phyloP scores from a whole-genome alignment of 2,329 filamentous ascomycete genomes.

The Colletotrichum sp. region DNA sequence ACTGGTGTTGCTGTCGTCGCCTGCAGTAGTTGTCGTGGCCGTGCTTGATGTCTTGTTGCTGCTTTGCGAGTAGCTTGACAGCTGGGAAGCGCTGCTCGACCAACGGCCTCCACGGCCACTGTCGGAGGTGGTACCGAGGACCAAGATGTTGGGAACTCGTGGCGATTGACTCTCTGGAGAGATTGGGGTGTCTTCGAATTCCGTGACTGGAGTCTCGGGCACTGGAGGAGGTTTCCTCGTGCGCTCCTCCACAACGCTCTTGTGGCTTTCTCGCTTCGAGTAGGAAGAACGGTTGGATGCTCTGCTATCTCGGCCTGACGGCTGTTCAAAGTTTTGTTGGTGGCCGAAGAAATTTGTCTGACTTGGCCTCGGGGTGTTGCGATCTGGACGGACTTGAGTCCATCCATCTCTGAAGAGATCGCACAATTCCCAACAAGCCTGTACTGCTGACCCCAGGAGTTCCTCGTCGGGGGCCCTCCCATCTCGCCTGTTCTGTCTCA shows the following conservation, averaged over 20 bases:
- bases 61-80: conserved; percentile 80
- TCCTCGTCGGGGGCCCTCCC: conserved; percentile 79
- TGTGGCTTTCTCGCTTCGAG: conserved; percentile 59
- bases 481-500: conserved; percentile 82
- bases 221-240: conserved; percentile 54
- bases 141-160: conserved; percentile 84
- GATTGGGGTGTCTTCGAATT: conserved; percentile 89
- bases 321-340: conserved; percentile 52
- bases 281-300: conserved; percentile 56
- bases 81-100: conserved; percentile 80
- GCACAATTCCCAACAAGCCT: conserved; percentile 93
- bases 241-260: conserved; percentile 54
- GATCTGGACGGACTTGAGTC: conserved; percentile 85
- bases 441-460: conserved; percentile 83
- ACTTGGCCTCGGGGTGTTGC: conserved; percentile 82
- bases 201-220: conserved; percentile 92
- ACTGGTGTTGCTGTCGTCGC: conserved; percentile 78
- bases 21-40: conserved; percentile 69
- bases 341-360: conserved; percentile 72
- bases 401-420: conserved; percentile 93
- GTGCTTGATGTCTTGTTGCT: conserved; percentile 72
- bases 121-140: conserved; percentile 74
- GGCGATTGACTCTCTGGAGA: conserved; percentile 80
- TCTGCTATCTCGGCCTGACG: conserved; percentile 51
- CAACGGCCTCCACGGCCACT: conserved; percentile 70